phyloP scores from a whole-genome alignment of 176 grass and related monocot genomes.

The Eleusine indica region DNA sequence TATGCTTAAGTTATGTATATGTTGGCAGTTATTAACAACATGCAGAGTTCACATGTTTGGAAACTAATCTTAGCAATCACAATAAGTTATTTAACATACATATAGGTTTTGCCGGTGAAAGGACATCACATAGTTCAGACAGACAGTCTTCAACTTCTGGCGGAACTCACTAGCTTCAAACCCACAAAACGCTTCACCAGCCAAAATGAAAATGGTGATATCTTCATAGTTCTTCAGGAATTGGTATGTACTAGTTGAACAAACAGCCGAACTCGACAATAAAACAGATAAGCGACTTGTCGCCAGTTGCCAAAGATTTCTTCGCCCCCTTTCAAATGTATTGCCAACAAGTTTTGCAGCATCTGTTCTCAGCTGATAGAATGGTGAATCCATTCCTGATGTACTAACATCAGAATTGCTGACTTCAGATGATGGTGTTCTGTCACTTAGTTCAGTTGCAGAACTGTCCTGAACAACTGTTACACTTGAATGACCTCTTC shows the following conservation, averaged over 20 bases:
- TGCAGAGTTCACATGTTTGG: slow-evolving; percentile 10
- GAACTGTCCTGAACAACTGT: slow-evolving; percentile 38
- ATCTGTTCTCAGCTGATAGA: slow-evolving; percentile 89
- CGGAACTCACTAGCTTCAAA: slow-evolving; percentile 91
- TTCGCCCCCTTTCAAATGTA: slow-evolving; percentile 90
- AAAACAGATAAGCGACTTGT: slow-evolving; percentile 95
- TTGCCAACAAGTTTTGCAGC: slow-evolving; percentile 70
- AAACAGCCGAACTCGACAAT: slow-evolving; percentile 79
- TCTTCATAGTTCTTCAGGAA: slow-evolving; percentile 98
- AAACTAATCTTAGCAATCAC: slow-evolving; percentile 27
- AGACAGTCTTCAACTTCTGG: slow-evolving; percentile 85
- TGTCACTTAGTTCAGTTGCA: slow-evolving; percentile 39
- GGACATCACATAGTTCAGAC: slow-evolving; percentile 74
- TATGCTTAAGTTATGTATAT: slow-evolving; percentile 26
- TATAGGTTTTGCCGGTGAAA: slow-evolving; percentile 99
- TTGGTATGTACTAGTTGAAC: slow-evolving; percentile 95
- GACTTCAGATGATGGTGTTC: slow-evolving; percentile 47
- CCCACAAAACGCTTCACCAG: slow-evolving; percentile 96
- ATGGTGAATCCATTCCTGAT: slow-evolving; percentile 66
- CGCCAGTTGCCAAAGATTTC: slow-evolving; percentile 96
- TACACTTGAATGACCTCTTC: slow-evolving; percentile 46
- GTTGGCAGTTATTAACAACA: slow-evolving; percentile 15
- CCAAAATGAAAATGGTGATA: slow-evolving; percentile 88
- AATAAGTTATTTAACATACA: slow-evolving; percentile 58
- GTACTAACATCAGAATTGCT: slow-evolving; percentile 52